Evolutionary conservation across 306 rosid genomes (phyloP).

Genomic region (Quercus mongolica): DNA sequence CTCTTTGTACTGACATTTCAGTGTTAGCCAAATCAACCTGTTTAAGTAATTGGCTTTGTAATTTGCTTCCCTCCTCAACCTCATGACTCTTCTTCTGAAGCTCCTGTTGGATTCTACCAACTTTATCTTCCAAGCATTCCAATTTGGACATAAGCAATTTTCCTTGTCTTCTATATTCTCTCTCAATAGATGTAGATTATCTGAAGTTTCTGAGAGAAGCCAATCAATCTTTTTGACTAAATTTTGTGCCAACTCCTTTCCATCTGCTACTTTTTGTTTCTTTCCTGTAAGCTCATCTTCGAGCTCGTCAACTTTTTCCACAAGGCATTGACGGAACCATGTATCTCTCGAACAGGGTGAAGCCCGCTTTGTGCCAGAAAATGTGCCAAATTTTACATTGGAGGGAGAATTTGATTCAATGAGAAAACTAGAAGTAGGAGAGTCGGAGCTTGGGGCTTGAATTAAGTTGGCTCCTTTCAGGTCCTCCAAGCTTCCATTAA

Average conservation of each 20-base stretch:
- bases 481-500: slow-evolving; percentile 24
- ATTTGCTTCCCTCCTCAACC: slow-evolving; percentile 12
- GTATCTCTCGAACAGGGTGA: slow-evolving; percentile 81
- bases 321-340: slow-evolving; percentile 54
- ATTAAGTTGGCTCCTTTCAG: slow-evolving; percentile 26
- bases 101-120: too few relatives aligned
- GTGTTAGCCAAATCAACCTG: slow-evolving; percentile 10
- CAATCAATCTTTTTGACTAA: too few relatives aligned
- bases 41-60: slow-evolving; percentile 15
- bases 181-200: too few relatives aligned
- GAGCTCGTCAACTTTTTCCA: too few relatives aligned
- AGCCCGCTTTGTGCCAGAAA: slow-evolving; percentile 53
- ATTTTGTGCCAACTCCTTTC: too few relatives aligned
- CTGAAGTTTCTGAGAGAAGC: too few relatives aligned
- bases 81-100: too few relatives aligned
- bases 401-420: slow-evolving; percentile 35
- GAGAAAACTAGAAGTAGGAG: slow-evolving; percentile 29
- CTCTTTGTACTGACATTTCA: slow-evolving; percentile 24
- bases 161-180: too few relatives aligned
- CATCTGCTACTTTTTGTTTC: too few relatives aligned
- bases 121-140: too few relatives aligned
- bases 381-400: slow-evolving; percentile 32
- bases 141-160: too few relatives aligned
- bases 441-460: slow-evolving; percentile 20
- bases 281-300: too few relatives aligned